phyloP scores from a whole-genome alignment of 108 stramenopile species.

The Halocafeteria seosinensis region DNA sequence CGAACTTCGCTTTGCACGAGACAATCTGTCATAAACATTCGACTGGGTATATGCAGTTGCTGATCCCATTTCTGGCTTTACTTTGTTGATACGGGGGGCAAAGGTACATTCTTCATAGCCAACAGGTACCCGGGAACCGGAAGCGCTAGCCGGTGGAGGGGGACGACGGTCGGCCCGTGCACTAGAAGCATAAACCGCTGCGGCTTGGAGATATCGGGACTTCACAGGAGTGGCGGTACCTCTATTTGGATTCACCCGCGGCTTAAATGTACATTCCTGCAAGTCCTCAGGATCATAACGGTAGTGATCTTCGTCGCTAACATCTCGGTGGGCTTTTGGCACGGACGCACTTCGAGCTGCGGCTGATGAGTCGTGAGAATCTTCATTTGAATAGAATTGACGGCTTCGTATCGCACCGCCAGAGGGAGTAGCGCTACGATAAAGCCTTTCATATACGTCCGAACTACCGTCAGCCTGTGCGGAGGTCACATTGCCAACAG shows the following conservation, averaged over 20 bases:
- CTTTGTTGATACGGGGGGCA: constrained; percentile 26
- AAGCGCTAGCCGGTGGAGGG: no score
- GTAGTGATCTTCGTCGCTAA: background rate
- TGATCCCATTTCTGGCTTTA: constrained; percentile 18
- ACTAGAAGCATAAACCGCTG: constrained; percentile 4
- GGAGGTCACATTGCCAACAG: no score
- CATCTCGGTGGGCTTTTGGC: background rate
- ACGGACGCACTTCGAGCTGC: background rate
- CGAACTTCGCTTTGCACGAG: background rate
- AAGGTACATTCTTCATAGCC: constrained; percentile 33
- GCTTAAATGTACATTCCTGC: constrained; percentile 31
- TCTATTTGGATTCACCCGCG: constrained; percentile 4
- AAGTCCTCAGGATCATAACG: constrained; percentile 11
- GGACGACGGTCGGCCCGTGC: background rate
- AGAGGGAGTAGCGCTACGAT: constrained; percentile 9
- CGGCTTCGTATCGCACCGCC: background rate
- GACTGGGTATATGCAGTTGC: constrained; percentile 23
- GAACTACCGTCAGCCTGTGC: constrained; percentile 6
- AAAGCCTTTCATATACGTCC: constrained; percentile 9
- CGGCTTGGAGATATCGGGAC: constrained; percentile 18
- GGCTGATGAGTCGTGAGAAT: background rate
- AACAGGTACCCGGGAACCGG: no score
- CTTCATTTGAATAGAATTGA: background rate
- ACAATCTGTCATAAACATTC: constrained; percentile 20
- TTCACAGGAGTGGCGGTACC: constrained; percentile 10